Conservation (phyloP, 768 basidiomycete genomes). For the Calocybe cyanea region DNA sequence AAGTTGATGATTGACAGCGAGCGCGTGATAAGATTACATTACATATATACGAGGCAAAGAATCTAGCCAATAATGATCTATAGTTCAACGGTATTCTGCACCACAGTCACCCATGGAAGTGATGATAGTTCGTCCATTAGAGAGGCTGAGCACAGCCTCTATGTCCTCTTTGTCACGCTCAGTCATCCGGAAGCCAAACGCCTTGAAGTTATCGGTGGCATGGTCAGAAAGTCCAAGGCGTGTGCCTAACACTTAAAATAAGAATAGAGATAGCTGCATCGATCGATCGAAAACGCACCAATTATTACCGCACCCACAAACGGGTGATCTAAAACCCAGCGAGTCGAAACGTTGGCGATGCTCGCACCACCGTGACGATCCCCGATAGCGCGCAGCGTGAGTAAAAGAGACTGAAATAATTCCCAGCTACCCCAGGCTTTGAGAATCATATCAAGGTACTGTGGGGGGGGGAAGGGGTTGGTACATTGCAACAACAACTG, state of each 20-base stretch:
- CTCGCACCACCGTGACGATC: conserved; percentile 62
- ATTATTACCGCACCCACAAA: conserved; percentile 80
- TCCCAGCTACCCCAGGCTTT: conserved; percentile 77
- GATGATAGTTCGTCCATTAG: conserved; percentile 61
- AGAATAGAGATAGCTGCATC: not conserved
- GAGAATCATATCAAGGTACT: conserved; percentile 85
- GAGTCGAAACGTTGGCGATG: conserved; percentile 75
- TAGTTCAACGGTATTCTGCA: conserved; percentile 64
- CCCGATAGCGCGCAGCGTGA: conserved; percentile 57
- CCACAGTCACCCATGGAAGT: conserved; percentile 78
- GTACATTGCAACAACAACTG: too few relatives aligned
- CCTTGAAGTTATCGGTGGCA: conserved; percentile 60
- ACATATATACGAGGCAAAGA: not conserved
- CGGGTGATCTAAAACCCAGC: conserved; percentile 78
- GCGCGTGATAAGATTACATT: too few relatives aligned
- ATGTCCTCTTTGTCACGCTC: conserved; percentile 58
- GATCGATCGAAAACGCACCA: conserved; percentile 40
- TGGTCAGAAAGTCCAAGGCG: conserved; percentile 77
- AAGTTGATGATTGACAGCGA: too few relatives aligned
- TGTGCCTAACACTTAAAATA: conserved; percentile 48
- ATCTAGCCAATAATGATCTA: not conserved
- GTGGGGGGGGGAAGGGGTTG: conserved; percentile 3
- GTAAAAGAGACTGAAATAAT: conserved; percentile 66
- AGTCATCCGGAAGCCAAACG: conserved; percentile 55
- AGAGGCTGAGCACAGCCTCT: conserved; percentile 55